Conservation (phyloP, 306 rosid genomes). For the Trifolium fragiferum region DNA sequence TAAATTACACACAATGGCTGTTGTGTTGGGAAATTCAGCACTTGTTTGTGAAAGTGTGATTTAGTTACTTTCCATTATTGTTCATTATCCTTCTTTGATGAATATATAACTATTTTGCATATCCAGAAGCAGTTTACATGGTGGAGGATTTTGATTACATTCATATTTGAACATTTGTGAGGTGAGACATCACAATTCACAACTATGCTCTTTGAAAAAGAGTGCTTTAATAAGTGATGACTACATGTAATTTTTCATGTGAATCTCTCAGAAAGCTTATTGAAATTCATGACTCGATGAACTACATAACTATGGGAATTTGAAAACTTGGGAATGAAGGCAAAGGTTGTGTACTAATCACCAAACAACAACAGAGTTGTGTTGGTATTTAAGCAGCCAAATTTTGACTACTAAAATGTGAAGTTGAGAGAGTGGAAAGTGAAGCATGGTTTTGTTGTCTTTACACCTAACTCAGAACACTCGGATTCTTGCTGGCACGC, state of each 20-base stretch:
- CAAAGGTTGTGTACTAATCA: not conserved
- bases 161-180: constrained; percentile 10
- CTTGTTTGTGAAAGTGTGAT: constrained; percentile 1
- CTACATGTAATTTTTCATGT: constrained; percentile 11
- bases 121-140: not conserved
- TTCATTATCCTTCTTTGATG: not conserved
- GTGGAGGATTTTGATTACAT: constrained; percentile 18
- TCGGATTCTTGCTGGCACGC: constrained; percentile 54
- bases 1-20: not conserved
- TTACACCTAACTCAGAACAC: constrained; percentile 47
- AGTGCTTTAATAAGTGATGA: constrained; percentile 3
- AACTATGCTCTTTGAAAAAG: not conserved
- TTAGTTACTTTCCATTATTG: constrained; percentile 7
- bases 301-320: not conserved
- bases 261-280: constrained; percentile 21
- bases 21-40: not conserved
- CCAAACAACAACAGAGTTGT: not conserved
- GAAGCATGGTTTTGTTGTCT: constrained; percentile 51
- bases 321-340: constrained; percentile 2
- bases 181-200: not conserved
- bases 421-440: constrained; percentile 86
- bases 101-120: constrained; percentile 3
- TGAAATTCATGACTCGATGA: constrained; percentile 10
- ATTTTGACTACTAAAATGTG: constrained; percentile 54
- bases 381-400: not conserved